A percentile compares a stretch with the other conserved stretches of the same genome.
Conservation (phyloP, 768 basidiomycete species). For the Rhodotorula toruloides region DNA sequence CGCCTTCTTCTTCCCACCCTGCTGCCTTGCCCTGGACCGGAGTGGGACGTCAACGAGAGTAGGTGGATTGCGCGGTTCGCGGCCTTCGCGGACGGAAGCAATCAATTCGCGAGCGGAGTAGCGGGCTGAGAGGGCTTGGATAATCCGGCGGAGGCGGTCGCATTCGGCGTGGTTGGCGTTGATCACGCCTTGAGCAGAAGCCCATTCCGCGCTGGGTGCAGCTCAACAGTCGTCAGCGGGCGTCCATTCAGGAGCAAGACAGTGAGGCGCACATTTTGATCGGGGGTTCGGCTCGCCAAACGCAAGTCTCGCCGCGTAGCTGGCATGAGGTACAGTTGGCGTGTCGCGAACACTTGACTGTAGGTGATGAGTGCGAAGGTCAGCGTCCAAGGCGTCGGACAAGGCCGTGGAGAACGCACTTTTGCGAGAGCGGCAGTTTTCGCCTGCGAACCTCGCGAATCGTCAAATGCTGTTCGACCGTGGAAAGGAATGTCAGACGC, state of each 20-base stretch:
- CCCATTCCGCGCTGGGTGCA: neutral
- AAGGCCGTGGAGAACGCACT: neutral
- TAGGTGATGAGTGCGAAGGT: neutral
- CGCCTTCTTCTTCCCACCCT: neutral
- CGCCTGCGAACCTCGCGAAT: neutral
- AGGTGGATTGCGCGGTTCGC: neutral
- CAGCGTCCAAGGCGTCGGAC: neutral
- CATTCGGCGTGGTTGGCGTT: neutral
- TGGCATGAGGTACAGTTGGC: neutral
- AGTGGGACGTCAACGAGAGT: neutral
- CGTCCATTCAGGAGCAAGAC: neutral
- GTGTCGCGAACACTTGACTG: conserved; percentile 13
- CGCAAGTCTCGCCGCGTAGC: neutral
- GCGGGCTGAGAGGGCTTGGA: neutral
- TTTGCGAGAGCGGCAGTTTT: conserved; percentile 7
- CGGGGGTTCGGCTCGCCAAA: conserved; percentile 8
- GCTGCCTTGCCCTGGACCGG: neutral
- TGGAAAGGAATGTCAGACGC: neutral
- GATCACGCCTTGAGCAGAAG: neutral
- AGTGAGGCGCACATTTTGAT: neutral
- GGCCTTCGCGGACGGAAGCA: neutral
- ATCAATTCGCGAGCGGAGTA: neutral
- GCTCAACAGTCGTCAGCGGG: neutral
- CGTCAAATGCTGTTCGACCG: no score
- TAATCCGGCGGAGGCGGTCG: neutral